Percentiles rank a stretch among this genome's conserved stretches.
Conservation (phyloP, 2,329 filamentous ascomycete species). For the Botrytis elliptica region DNA sequence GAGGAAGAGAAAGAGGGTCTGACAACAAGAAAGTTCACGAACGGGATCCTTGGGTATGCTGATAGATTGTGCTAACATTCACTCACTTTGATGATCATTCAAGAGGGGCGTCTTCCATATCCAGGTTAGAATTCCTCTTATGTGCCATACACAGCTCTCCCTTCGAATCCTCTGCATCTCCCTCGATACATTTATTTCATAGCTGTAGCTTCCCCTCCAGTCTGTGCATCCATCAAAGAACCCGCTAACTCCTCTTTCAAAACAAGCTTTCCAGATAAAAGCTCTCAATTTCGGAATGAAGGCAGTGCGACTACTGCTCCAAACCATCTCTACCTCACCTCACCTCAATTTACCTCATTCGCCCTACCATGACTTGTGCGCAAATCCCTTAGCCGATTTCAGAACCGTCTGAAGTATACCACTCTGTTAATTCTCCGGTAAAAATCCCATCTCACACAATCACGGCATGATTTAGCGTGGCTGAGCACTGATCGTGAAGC, state of each 20-base stretch:
- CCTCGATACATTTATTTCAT: neutral
- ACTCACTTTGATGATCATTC: neutral
- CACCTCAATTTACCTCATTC: neutral
- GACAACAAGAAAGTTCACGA: neutral
- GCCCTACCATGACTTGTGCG: neutral
- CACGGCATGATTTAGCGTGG: neutral
- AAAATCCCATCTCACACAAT: neutral
- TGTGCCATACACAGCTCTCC: neutral
- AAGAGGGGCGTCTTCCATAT: neutral
- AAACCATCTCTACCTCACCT: constrained; percentile 2
- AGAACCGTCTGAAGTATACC: neutral
- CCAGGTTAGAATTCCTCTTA: neutral
- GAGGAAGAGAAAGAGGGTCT: neutral
- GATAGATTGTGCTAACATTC: neutral
- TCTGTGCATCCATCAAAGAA: neutral
- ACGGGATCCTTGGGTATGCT: neutral
- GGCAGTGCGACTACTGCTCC: neutral
- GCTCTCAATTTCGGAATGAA: neutral
- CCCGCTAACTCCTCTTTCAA: neutral
- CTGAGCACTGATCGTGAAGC: neutral
- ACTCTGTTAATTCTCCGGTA: too few relatives aligned
- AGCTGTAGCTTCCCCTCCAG: neutral
- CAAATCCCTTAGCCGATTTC: neutral
- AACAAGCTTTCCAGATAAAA: neutral
- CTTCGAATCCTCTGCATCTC: neutral